Evolutionary conservation across 1,139 yeast species (phyloP).

Genomic region (Debaryomycetaceae sp.): DNA sequence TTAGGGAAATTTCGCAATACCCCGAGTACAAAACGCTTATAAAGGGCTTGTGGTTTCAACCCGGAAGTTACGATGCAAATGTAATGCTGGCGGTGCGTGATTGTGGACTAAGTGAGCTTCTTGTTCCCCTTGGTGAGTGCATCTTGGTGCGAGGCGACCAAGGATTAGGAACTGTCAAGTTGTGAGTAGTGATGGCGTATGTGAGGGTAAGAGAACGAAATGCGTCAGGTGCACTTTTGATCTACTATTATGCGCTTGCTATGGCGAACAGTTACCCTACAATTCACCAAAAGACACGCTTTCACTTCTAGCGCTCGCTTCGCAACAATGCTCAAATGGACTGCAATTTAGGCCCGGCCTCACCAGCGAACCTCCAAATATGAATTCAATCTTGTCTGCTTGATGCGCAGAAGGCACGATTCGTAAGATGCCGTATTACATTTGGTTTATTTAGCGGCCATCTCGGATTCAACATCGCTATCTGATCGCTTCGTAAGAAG

Average conservation of each 20-base stretch:
- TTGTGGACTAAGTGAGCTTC: constrained; percentile 31
- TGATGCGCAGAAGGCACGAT: too few relatives aligned
- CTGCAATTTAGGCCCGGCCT: neutral
- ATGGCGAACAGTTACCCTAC: too few relatives aligned
- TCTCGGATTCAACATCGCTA: too few relatives aligned
- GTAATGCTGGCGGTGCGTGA: constrained; percentile 33
- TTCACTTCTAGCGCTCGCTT: neutral
- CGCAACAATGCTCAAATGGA: neutral
- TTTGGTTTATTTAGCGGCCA: too few relatives aligned
- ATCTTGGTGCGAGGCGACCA: constrained; percentile 59
- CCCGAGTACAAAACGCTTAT: constrained; percentile 23
- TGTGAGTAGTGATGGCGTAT: constrained; percentile 1
- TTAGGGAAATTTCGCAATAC: constrained; percentile 28
- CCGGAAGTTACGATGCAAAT: constrained; percentile 57
- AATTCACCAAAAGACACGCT: too few relatives aligned
- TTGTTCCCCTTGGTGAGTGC: constrained; percentile 55
- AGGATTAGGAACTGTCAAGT: constrained; percentile 20
- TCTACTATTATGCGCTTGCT: too few relatives aligned
- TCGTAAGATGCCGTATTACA: too few relatives aligned
- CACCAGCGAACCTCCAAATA: too few relatives aligned
- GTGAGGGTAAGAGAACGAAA: too few relatives aligned
- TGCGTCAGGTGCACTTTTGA: too few relatives aligned
- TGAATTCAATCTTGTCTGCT: too few relatives aligned
- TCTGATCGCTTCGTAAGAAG: too few relatives aligned
- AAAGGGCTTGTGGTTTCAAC: constrained; percentile 72